phyloP scores from a whole-genome alignment of 148 eudicot species.

The Vaccinium darrowii region DNA sequence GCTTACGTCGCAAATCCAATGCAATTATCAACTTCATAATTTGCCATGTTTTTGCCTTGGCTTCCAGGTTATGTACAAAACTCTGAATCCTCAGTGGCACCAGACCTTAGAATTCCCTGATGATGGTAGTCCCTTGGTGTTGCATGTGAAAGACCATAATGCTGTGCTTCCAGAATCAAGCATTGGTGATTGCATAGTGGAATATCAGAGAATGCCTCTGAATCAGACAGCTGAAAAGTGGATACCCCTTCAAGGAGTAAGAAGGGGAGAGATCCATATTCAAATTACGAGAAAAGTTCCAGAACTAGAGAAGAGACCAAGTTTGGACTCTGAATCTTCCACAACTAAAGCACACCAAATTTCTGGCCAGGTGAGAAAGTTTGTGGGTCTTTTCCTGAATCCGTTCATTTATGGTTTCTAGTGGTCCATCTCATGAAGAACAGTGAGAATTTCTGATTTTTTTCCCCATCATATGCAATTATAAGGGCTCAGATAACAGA shows the following conservation, averaged over 20 bases:
- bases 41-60: not conserved
- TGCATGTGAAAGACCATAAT: conserved; percentile 87
- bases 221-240: conserved; percentile 76
- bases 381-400: not conserved
- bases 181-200: conserved; percentile 85
- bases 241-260: conserved; percentile 97
- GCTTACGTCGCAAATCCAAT: not conserved
- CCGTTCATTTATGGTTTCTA: not conserved
- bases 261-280: conserved; percentile 85
- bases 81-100: conserved; percentile 78
- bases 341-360: conserved; percentile 53
- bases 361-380: conserved; percentile 52
- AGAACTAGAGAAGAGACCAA: conserved; percentile 48
- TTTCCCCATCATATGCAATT: not conserved
- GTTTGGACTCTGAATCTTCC: conserved; percentile 52
- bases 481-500: not conserved
- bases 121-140: conserved; percentile 64
- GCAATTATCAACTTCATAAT: not conserved
- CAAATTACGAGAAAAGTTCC: conserved; percentile 75
- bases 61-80: conserved; percentile 70
- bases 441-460: not conserved
- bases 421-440: not conserved
- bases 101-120: conserved; percentile 89
- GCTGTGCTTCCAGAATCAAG: conserved; percentile 67
- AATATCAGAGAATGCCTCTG: conserved; percentile 77